Evolutionary conservation across 768 basidiomycete genomes (phyloP).

Genomic region (Trametopsis cervina): DNA sequence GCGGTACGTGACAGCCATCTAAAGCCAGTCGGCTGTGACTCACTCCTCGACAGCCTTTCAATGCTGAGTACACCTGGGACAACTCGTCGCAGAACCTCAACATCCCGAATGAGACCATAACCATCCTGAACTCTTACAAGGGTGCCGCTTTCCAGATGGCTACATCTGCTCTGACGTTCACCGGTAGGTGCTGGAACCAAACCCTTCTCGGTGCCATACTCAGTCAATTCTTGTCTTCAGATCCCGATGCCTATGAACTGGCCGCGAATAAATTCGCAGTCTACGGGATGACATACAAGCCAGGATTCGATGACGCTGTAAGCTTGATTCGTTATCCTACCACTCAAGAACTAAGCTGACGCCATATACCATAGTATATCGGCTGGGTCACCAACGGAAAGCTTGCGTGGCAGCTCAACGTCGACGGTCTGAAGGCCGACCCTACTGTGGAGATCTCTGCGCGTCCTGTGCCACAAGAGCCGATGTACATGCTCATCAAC

Average conservation of each 20-base stretch:
- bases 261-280: slow-evolving; percentile 49
- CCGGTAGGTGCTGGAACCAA: slow-evolving; percentile 14
- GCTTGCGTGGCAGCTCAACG: slow-evolving; percentile 65
- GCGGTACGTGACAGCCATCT: slow-evolving; percentile 47
- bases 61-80: slow-evolving; percentile 62
- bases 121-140: slow-evolving; percentile 55
- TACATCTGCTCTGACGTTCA: slow-evolving; percentile 34
- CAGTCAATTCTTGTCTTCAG: slow-evolving; percentile 39
- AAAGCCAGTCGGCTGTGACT: background rate
- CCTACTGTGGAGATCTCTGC: slow-evolving; percentile 51
- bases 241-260: slow-evolving; percentile 64
- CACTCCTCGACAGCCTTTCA: slow-evolving; percentile 53
- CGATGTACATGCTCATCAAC: slow-evolving; percentile 63
- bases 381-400: slow-evolving; percentile 66
- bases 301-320: slow-evolving; percentile 56
- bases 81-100: slow-evolving; percentile 54
- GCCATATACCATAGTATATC: slow-evolving; percentile 48
- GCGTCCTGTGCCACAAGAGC: slow-evolving; percentile 76
- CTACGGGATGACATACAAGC: slow-evolving; percentile 80
- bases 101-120: slow-evolving; percentile 46
- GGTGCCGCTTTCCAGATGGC: slow-evolving; percentile 85
- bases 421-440: slow-evolving; percentile 55
- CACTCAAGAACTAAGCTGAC: background rate
- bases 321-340: slow-evolving; percentile 51
- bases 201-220: slow-evolving; percentile 14